Evolutionary conservation across 257 asterid species (phyloP).

Genomic region (Eucommia ulmoides): DNA sequence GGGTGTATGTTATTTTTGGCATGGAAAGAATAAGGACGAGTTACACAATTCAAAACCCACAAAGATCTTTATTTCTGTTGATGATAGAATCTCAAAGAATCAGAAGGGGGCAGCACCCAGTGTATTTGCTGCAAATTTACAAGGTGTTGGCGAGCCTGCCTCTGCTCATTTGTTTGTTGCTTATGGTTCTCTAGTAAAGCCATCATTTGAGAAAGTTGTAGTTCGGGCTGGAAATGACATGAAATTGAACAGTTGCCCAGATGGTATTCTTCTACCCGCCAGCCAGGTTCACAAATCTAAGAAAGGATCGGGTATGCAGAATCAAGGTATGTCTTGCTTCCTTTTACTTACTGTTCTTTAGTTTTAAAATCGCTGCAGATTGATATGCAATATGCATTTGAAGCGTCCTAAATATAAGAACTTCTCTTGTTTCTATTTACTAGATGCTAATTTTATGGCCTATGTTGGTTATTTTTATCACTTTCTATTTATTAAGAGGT

Average conservation of each 20-base stretch:
- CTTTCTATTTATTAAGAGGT: too few species aligned
- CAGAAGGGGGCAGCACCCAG: constrained; percentile 42
- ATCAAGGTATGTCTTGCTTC: constrained; percentile 33
- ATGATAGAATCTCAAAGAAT: constrained; percentile 36
- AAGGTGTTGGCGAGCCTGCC: constrained; percentile 31
- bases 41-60: constrained; percentile 55
- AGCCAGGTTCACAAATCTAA: constrained; percentile 44
- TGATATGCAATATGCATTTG: too few species aligned
- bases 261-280: constrained; percentile 63
- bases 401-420: too few species aligned
- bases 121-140: constrained; percentile 77
- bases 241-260: constrained; percentile 37
- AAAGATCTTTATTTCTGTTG: constrained; percentile 38
- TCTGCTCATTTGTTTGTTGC: constrained; percentile 59
- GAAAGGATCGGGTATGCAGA: constrained; percentile 25
- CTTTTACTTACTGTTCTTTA: too few species aligned
- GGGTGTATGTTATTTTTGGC: constrained; percentile 89
- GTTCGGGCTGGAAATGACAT: constrained; percentile 69
- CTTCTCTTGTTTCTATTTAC: too few species aligned
- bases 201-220: constrained; percentile 59
- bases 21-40: constrained; percentile 51
- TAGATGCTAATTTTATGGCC: too few species aligned
- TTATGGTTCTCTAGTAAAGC: constrained; percentile 67
- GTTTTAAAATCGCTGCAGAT: background rate
- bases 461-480: too few species aligned